Conservation (phyloP, 352 stramenopile genomes). For the Phytophthora podocarpi region DNA sequence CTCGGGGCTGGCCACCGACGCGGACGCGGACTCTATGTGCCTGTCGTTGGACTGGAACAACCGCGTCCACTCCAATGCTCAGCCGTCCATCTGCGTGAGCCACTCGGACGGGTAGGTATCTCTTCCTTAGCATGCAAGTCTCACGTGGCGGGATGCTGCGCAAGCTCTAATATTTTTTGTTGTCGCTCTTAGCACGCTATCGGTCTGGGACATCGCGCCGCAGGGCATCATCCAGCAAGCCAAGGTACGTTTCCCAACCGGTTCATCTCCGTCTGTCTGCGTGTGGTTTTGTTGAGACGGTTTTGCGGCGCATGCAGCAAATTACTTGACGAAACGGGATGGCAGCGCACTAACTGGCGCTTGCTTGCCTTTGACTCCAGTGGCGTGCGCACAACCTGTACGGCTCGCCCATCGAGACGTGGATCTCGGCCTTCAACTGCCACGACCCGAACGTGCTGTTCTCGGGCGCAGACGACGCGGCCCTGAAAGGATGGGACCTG, state of each 20-base stretch:
- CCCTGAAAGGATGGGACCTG: constrained; percentile 82
- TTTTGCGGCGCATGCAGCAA: neutral
- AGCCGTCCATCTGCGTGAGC: constrained; percentile 78
- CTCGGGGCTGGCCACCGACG: constrained; percentile 45
- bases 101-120: constrained; percentile 77
- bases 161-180: constrained; percentile 13
- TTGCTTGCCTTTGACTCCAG: constrained; percentile 35
- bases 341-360: constrained; percentile 11
- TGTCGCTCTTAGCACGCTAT: constrained; percentile 40
- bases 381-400: constrained; percentile 80
- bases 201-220: constrained; percentile 52
- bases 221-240: constrained; percentile 39
- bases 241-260: constrained; percentile 42
- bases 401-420: constrained; percentile 79
- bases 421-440: constrained; percentile 84
- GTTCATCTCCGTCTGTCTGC: neutral
- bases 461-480: constrained; percentile 80
- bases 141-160: constrained; percentile 4
- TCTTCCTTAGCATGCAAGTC: constrained; percentile 1
- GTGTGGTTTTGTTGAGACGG: constrained; percentile 3
- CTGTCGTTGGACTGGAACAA: constrained; percentile 89
- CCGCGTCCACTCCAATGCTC: constrained; percentile 44
- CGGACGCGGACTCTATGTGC: constrained; percentile 61
- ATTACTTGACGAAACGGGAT: constrained; percentile 14
- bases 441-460: constrained; percentile 80